Percentiles rank a stretch among this genome's conserved stretches.
phyloP scores from a whole-genome alignment of 805 yeast species.

The Wickerhamiella brachini region DNA sequence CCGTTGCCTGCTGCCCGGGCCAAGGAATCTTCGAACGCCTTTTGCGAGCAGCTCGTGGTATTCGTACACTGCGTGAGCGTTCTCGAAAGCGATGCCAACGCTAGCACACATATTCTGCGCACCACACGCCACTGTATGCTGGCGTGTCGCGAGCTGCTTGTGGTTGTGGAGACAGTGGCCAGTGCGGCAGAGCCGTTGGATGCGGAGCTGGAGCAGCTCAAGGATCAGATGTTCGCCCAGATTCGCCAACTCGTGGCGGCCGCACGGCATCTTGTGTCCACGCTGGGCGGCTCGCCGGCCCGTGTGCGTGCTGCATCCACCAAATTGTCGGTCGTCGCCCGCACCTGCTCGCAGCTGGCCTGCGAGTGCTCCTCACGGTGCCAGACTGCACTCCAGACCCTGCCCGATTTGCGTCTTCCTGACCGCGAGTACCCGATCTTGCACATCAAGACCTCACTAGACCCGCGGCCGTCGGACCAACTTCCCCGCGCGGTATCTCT shows the following conservation, averaged over 20 bases:
- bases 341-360: conserved; percentile 24
- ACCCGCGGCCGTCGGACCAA: not conserved
- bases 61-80: conserved; percentile 21
- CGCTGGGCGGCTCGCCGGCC: conserved; percentile 14
- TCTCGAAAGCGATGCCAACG: conserved; percentile 20
- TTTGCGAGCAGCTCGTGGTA: conserved; percentile 23
- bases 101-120: conserved; percentile 22
- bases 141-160: conserved; percentile 27
- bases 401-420: not conserved
- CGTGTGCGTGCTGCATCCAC: conserved; percentile 13
- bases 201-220: conserved; percentile 22
- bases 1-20: conserved; percentile 23
- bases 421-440: conserved; percentile 1
- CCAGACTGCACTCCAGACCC: not conserved
- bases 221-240: conserved; percentile 23
- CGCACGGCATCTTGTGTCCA: conserved; percentile 26
- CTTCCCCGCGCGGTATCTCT: not conserved
- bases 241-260: conserved; percentile 24
- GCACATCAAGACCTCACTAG: not conserved
- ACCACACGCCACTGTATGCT: conserved; percentile 28
- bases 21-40: conserved; percentile 25
- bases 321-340: conserved; percentile 19
- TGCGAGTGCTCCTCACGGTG: conserved; percentile 21
- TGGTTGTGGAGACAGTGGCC: conserved; percentile 24
- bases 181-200: conserved; percentile 17